phyloP scores from a whole-genome alignment of 2,329 filamentous ascomycete species.

The Chaetomium olivaceum region DNA sequence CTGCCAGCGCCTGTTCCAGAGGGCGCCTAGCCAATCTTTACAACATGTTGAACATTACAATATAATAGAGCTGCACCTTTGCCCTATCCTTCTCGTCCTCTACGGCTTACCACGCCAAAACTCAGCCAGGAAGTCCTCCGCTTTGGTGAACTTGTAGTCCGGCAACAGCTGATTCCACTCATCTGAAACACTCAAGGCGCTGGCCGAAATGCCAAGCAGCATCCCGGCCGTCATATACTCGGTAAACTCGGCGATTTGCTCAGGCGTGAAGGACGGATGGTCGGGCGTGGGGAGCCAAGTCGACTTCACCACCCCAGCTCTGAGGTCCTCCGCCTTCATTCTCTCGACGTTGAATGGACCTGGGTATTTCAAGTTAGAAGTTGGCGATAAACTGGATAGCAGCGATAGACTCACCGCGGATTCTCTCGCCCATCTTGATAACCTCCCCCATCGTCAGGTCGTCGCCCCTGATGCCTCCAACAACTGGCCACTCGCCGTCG shows the following conservation, averaged over 20 bases:
- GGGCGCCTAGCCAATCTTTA: too few species aligned
- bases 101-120: conserved; percentile 31
- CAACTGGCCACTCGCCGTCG: conserved; percentile 43
- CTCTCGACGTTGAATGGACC: conserved; percentile 36
- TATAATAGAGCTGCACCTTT: too few species aligned
- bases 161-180: conserved; percentile 42
- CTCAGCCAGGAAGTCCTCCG: conserved; percentile 36
- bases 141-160: conserved; percentile 37
- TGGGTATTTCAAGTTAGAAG: background rate
- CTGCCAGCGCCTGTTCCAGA: too few species aligned
- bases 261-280: conserved; percentile 36
- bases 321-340: conserved; percentile 38
- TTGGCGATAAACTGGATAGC: background rate
- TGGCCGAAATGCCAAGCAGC: conserved; percentile 30
- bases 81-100: background rate
- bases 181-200: conserved; percentile 36
- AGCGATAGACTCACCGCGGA: conserved; percentile 35
- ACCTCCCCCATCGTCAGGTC: conserved; percentile 36
- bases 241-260: conserved; percentile 33
- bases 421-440: conserved; percentile 38
- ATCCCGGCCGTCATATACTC: conserved; percentile 31
- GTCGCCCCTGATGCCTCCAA: conserved; percentile 43
- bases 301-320: conserved; percentile 33
- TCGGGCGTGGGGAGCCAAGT: conserved; percentile 33
- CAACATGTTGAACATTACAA: too few species aligned